Percentiles rank a stretch among this genome's conserved stretches.
These are phyloP conservation scores for Trypanosomatidae sp. DNA, from an alignment of 208 protist species.

Conservation along the genomic window DNA sequence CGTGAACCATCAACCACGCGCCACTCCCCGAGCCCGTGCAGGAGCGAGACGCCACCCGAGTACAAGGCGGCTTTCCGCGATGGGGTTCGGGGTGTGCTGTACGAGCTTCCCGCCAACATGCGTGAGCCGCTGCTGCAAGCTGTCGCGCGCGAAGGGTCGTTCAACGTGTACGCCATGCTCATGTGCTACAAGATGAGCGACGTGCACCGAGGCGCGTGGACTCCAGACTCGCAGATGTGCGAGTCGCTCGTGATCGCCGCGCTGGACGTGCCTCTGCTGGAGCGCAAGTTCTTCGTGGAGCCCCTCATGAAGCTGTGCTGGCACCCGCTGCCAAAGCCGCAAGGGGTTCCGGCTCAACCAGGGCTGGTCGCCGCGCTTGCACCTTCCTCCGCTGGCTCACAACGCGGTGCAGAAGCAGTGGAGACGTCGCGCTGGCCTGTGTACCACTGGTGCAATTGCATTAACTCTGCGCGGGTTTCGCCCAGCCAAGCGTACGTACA, in stretches of 20 bases:
- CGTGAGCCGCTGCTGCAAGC: constrained; percentile 30
- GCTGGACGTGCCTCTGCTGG: constrained; percentile 26
- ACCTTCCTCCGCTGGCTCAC: background rate
- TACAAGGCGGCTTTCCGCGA: constrained; percentile 13
- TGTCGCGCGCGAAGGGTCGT: constrained; percentile 39
- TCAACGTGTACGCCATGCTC: constrained; percentile 34
- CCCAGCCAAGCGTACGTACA: constrained; percentile 27
- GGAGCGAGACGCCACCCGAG: background rate
- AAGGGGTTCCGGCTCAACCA: constrained; percentile 9
- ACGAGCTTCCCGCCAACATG: constrained; percentile 27
- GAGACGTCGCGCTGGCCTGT: constrained; percentile 32
- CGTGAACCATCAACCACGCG: constrained; percentile 11
- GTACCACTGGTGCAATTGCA: constrained; percentile 56
- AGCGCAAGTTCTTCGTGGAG: constrained; percentile 12
- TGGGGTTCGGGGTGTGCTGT: constrained; percentile 39
- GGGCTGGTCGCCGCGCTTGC: constrained; percentile 5
- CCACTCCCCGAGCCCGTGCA: background rate
- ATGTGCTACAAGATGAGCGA: constrained; percentile 21
- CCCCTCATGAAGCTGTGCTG: constrained; percentile 13
- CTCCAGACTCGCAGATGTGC: constrained; percentile 1
- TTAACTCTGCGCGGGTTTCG: constrained; percentile 21
- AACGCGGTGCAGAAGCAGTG: background rate
- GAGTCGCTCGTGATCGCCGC: constrained; percentile 25
- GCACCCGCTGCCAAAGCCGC: constrained; percentile 13
- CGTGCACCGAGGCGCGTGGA: background rate